Percentiles rank a stretch among this genome's conserved stretches.
These are phyloP conservation scores for Juglanconis juglandina DNA, from an alignment of 2,329 filamentous ascomycete species.

Conservation along the genomic window DNA sequence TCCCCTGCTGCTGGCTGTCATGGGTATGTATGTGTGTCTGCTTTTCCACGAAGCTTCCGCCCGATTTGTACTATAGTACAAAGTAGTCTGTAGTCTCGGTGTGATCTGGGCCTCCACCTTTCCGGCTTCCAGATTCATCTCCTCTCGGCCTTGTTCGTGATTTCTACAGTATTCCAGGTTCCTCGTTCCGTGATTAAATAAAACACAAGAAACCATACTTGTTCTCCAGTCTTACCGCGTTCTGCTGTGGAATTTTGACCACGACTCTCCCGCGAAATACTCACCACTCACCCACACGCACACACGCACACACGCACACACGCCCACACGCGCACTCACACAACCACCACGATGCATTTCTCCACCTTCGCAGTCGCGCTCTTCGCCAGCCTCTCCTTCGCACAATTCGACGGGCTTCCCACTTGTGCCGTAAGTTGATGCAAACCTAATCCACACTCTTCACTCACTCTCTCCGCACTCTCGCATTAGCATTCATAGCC, in stretches of 20 bases:
- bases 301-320: not conserved
- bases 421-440: slow-evolving; percentile 50
- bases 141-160: no score
- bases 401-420: slow-evolving; percentile 47
- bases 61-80: no score
- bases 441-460: not conserved
- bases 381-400: slow-evolving; percentile 50
- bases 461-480: not conserved
- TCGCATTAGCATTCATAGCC: no score
- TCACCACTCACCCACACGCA: not conserved
- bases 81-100: not conserved
- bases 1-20: no score
- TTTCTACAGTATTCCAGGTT: no score
- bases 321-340: no score
- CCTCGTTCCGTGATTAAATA: no score
- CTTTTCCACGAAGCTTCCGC: not conserved
- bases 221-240: no score
- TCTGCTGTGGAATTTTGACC: no score
- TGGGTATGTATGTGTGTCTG: not conserved
- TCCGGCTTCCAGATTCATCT: no score
- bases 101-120: not conserved
- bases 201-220: no score
- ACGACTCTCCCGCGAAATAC: no score
- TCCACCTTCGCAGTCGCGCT: slow-evolving; percentile 45
- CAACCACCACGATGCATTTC: slow-evolving; percentile 41